These are phyloP conservation scores for Tylopilus sp. DNA, from an alignment of 768 basidiomycete species.

Conservation along the genomic window DNA sequence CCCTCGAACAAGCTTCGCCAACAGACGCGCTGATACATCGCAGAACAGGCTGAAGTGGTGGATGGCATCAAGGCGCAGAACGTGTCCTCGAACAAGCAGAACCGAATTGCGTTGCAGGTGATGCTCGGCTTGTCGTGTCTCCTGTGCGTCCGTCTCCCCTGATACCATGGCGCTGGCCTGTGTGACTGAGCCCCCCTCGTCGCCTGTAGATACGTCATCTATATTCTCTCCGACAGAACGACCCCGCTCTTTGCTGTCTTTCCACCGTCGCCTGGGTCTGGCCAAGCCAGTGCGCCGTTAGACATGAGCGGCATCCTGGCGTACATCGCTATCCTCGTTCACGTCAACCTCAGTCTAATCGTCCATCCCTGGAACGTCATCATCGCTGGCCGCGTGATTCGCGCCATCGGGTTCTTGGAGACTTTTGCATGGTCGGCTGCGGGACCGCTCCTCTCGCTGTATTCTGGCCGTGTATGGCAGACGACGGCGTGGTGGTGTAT, in stretches of 20 bases:
- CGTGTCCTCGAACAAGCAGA: slow-evolving; percentile 39
- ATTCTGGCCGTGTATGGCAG: slow-evolving; percentile 50
- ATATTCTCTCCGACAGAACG: slow-evolving; percentile 39
- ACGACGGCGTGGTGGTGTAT: slow-evolving; percentile 52
- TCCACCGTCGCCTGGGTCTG: slow-evolving; percentile 25
- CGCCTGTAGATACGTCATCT: slow-evolving; percentile 44
- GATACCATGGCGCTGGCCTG: background rate
- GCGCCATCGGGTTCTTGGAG: slow-evolving; percentile 30
- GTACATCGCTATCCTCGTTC: slow-evolving; percentile 47
- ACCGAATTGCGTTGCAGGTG: slow-evolving; percentile 37
- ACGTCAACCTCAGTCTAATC: slow-evolving; percentile 45
- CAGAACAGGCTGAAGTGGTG: slow-evolving; percentile 64
- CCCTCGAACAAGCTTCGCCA: background rate
- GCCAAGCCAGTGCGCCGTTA: slow-evolving; percentile 30
- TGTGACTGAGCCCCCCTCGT: slow-evolving; percentile 5
- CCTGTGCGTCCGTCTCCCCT: slow-evolving; percentile 39
- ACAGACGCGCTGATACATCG: background rate
- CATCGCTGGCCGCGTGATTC: slow-evolving; percentile 24
- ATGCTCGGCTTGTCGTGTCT: slow-evolving; percentile 43
- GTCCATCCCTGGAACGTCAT: slow-evolving; percentile 36
- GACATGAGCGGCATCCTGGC: slow-evolving; percentile 45
- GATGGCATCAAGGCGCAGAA: slow-evolving; percentile 45
- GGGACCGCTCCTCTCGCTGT: slow-evolving; percentile 46
- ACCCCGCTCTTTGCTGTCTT: slow-evolving; percentile 49
- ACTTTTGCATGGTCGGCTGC: slow-evolving; percentile 43